Conservation (phyloP, 2,329 filamentous ascomycete genomes). For the Thelonectria rubi region DNA sequence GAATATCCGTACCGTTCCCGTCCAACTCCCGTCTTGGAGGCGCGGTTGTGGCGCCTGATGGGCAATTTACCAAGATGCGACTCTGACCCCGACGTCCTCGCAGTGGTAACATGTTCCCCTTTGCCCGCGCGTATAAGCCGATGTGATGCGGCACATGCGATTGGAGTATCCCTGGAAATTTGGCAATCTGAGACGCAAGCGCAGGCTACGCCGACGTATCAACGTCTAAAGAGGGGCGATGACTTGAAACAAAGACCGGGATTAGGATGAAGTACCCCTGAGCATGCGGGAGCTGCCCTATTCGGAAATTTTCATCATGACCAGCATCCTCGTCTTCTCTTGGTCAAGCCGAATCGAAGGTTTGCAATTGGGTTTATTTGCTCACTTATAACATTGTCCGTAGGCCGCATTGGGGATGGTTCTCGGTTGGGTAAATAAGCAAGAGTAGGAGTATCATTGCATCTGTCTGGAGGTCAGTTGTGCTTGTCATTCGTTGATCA, state of each 20-base stretch:
- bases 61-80: neutral
- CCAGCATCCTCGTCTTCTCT: neutral
- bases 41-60: slow-evolving; percentile 18
- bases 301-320: slow-evolving; percentile 14
- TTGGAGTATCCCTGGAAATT: slow-evolving; percentile 32
- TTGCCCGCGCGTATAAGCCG: slow-evolving; percentile 11
- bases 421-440: neutral
- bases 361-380: slow-evolving; percentile 4
- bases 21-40: neutral
- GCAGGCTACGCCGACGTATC: slow-evolving; percentile 30
- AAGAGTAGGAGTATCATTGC: neutral
- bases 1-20: neutral
- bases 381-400: neutral
- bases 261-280: slow-evolving; percentile 10
- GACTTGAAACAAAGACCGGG: slow-evolving; percentile 36
- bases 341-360: slow-evolving; percentile 4
- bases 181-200: slow-evolving; percentile 41
- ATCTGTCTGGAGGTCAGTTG: neutral
- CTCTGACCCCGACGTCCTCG: neutral
- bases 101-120: neutral
- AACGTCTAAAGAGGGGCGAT: slow-evolving; percentile 26
- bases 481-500: neutral
- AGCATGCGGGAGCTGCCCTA: slow-evolving; percentile 9
- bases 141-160: slow-evolving; percentile 22
- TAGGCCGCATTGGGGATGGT: slow-evolving; percentile 4